Evolutionary conservation across 192 early-diverging fungal species (phyloP).

Genomic region (Diversispora epigaea): DNA sequence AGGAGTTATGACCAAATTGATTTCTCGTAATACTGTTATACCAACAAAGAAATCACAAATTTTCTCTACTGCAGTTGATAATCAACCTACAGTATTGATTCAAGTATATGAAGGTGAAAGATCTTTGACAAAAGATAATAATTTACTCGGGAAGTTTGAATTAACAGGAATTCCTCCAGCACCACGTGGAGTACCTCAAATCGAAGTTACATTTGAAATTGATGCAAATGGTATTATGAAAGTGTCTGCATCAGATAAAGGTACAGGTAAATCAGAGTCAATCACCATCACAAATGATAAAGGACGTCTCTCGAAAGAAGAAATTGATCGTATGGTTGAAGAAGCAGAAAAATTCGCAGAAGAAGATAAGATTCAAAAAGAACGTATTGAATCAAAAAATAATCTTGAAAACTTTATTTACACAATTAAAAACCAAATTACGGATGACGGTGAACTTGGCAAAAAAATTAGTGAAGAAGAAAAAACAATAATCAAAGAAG

Average conservation of each 20-base stretch:
- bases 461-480: slow-evolving; percentile 85
- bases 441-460: slow-evolving; percentile 81
- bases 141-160: slow-evolving; percentile 96
- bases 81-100: slow-evolving; percentile 95
- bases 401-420: slow-evolving; percentile 89
- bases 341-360: slow-evolving; percentile 94
- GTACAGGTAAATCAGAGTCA: slow-evolving; percentile 92
- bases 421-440: slow-evolving; percentile 83
- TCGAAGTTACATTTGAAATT: slow-evolving; percentile 96
- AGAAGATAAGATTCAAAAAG: slow-evolving; percentile 81
- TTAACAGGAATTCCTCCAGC: slow-evolving; percentile 91
- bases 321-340: slow-evolving; percentile 95
- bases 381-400: slow-evolving; percentile 89
- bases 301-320: slow-evolving; percentile 90
- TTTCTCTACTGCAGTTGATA: slow-evolving; percentile 96
- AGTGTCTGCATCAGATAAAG: slow-evolving; percentile 94
- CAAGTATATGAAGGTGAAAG: slow-evolving; percentile 98
- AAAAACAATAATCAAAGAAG: slow-evolving; percentile 83
- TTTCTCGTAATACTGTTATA: slow-evolving; percentile 88
- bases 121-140: slow-evolving; percentile 97
- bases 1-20: slow-evolving; percentile 95
- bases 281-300: slow-evolving; percentile 98
- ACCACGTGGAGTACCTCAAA: slow-evolving; percentile 94
- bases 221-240: slow-evolving; percentile 93
- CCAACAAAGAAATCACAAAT: slow-evolving; percentile 99